Evolutionary conservation across 2,329 filamentous ascomycete species (phyloP).

Genomic region (Pseudocercospora crystallina): DNA sequence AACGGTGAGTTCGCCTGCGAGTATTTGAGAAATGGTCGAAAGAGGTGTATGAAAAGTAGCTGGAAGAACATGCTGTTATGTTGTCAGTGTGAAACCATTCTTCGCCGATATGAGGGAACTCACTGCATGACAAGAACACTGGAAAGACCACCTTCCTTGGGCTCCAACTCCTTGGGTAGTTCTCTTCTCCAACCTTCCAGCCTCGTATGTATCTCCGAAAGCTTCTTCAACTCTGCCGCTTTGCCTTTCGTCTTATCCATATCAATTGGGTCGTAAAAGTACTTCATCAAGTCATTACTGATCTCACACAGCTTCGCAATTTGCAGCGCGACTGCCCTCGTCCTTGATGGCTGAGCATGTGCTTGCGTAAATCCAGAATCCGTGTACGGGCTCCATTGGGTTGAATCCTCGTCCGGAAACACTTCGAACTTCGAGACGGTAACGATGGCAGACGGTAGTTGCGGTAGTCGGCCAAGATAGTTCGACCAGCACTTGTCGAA

Average conservation of each 20-base stretch:
- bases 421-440: slow-evolving; percentile 88
- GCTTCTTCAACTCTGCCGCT: slow-evolving; percentile 81
- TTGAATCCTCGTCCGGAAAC: slow-evolving; percentile 82
- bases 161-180: slow-evolving; percentile 81
- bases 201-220: slow-evolving; percentile 86
- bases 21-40: slow-evolving; percentile 93
- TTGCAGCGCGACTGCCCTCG: slow-evolving; percentile 76
- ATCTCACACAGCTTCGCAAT: slow-evolving; percentile 86
- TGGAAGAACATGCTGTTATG: slow-evolving; percentile 88
- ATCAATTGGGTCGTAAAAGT: slow-evolving; percentile 82
- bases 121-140: slow-evolving; percentile 85
- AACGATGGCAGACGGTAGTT: slow-evolving; percentile 75
- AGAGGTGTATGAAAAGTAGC: slow-evolving; percentile 90
- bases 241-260: slow-evolving; percentile 67
- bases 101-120: slow-evolving; percentile 43
- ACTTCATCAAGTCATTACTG: slow-evolving; percentile 81
- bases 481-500: slow-evolving; percentile 99
- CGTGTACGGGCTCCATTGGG: slow-evolving; percentile 83
- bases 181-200: slow-evolving; percentile 86
- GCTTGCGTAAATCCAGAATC: slow-evolving; percentile 75
- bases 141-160: slow-evolving; percentile 83
- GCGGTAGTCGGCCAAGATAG: slow-evolving; percentile 87
- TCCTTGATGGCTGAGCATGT: slow-evolving; percentile 76
- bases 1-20: slow-evolving; percentile 77
- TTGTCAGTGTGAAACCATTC: slow-evolving; percentile 25